Evolutionary conservation across 768 basidiomycete species (phyloP).

Genomic region (Termitomyces sp.): DNA sequence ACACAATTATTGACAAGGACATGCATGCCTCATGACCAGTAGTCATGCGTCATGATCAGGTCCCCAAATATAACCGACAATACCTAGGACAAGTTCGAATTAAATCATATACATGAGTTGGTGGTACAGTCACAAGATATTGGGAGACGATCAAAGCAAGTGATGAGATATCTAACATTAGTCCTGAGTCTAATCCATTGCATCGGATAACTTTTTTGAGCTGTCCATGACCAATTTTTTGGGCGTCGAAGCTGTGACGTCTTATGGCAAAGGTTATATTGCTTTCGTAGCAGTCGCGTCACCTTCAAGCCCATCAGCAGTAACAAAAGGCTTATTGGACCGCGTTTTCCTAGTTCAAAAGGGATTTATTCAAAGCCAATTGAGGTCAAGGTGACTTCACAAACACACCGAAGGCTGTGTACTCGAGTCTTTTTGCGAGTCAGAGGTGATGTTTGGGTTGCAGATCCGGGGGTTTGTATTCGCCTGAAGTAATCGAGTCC

Average conservation of each 20-base stretch:
- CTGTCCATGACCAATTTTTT: neutral
- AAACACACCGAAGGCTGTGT: constrained; percentile 21
- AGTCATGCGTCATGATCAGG: too few species aligned
- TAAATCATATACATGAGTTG: neutral
- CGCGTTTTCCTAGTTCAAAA: constrained; percentile 6
- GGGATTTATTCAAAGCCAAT: neutral
- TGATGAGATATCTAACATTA: neutral
- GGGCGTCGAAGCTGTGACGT: neutral
- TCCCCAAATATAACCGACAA: neutral
- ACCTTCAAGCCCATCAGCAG: neutral
- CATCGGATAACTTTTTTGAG: neutral
- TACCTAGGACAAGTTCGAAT: neutral
- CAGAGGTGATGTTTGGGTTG: constrained; percentile 18
- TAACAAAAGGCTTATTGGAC: neutral
- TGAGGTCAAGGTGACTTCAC: neutral
- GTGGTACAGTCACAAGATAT: neutral
- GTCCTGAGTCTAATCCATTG: neutral
- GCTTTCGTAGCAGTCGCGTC: neutral
- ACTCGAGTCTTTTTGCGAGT: constrained; percentile 23
- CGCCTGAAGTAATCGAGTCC: constrained; percentile 15
- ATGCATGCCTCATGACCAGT: too few species aligned
- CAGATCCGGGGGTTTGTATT: constrained; percentile 20
- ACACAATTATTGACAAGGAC: too few species aligned
- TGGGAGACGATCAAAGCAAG: neutral
- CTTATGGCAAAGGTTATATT: neutral